A percentile compares a stretch with the other conserved stretches of the same genome.
Evolutionary conservation across 306 rosid genomes (phyloP).

Genomic region (Herpetospermum pedunculosum): DNA sequence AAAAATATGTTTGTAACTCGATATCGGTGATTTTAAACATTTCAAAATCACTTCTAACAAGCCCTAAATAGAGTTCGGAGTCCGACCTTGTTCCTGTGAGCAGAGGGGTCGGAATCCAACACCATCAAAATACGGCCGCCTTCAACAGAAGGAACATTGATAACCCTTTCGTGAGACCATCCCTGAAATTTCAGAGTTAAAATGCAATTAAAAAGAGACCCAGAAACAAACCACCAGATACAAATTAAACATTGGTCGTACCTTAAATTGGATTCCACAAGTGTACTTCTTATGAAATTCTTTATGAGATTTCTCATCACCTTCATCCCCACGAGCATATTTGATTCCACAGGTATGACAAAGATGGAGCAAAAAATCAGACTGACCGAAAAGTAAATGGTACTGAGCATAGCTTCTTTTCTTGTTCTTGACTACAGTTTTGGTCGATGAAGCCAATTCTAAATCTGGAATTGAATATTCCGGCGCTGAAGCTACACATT

Average conservation of each 20-base stretch:
- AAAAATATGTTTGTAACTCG: too few species aligned
- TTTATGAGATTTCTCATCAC: conserved; percentile 61
- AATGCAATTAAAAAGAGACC: not conserved
- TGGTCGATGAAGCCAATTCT: conserved; percentile 10
- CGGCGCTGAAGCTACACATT: not conserved
- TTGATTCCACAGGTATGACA: conserved; percentile 55
- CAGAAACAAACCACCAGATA: conserved; percentile 8
- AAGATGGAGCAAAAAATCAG: conserved; percentile 45
- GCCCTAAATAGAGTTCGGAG: not conserved
- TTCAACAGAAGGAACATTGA: conserved; percentile 14
- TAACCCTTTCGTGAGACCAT: conserved; percentile 47
- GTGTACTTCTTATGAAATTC: conserved; percentile 51
- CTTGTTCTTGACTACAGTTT: conserved; percentile 45
- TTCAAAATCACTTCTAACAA: too few species aligned
- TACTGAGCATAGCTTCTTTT: conserved; percentile 76
- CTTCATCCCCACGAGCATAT: conserved; percentile 49
- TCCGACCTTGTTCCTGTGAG: conserved; percentile 66
- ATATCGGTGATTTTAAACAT: too few species aligned
- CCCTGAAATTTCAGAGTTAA: conserved; percentile 33
- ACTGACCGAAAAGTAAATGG: conserved; percentile 70
- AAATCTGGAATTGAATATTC: not conserved
- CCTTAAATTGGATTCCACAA: conserved; percentile 60
- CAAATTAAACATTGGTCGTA: not conserved
- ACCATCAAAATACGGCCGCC: conserved; percentile 43
- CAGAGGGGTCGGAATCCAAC: conserved; percentile 35